Conservation (phyloP, 257 asterid species). For the Plantago ovata region DNA sequence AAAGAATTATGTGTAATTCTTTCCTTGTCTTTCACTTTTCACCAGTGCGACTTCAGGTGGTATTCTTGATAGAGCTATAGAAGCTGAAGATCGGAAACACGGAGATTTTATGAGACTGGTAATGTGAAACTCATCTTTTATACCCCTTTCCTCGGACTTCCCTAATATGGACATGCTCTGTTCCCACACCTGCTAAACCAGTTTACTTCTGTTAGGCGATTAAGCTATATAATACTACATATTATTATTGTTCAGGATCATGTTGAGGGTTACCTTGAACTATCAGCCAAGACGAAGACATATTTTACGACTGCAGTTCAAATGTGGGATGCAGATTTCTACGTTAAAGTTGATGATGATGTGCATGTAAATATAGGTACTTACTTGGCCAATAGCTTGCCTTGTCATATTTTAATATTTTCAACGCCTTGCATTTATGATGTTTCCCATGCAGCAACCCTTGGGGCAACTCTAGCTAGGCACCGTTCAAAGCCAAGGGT, state of each 20-base stretch:
- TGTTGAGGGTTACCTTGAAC: constrained; percentile 89
- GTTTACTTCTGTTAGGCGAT: background rate
- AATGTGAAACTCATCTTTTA: constrained; percentile 12
- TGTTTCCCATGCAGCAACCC: constrained; percentile 49
- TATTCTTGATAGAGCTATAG: constrained; percentile 88
- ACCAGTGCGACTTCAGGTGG: constrained; percentile 85
- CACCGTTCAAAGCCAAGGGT: constrained; percentile 75
- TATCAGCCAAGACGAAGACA: constrained; percentile 81
- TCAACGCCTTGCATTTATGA: constrained; percentile 1
- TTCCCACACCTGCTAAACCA: background rate
- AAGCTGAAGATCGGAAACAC: constrained; percentile 81
- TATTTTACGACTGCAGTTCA: constrained; percentile 76
- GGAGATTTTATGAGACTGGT: constrained; percentile 90
- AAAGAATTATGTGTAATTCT: constrained; percentile 8
- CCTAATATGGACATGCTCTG: constrained; percentile 1
- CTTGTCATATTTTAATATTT: background rate
- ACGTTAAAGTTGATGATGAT: constrained; percentile 89
- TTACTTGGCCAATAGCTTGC: background rate
- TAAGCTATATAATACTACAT: constrained; percentile 3
- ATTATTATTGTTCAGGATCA: constrained; percentile 49
- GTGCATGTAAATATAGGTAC: constrained; percentile 87
- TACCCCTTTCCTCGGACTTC: constrained; percentile 14
- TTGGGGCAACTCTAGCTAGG: constrained; percentile 73
- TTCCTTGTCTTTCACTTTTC: constrained; percentile 9
- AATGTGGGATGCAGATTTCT: constrained; percentile 89